Evolutionary conservation across 305 asterid species (phyloP).

Genomic region (Rubia peregrina): DNA sequence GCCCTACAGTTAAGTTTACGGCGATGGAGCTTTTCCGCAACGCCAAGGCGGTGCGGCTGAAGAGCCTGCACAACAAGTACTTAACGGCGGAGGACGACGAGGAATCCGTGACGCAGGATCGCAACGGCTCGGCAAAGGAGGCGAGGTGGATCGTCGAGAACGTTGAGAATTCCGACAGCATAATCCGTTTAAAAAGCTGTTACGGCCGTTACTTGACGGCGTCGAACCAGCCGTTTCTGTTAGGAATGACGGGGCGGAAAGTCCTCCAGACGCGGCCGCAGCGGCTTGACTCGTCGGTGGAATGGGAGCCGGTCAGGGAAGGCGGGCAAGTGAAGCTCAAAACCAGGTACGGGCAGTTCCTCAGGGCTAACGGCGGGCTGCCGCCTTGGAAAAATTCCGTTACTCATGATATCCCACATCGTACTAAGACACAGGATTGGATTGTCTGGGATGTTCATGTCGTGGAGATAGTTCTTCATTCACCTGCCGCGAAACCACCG

Average conservation of each 20-base stretch:
- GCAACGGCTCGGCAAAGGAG: slow-evolving; percentile 43
- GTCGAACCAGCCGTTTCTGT: slow-evolving; percentile 66
- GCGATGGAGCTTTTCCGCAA: slow-evolving; percentile 69
- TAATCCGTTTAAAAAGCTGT: slow-evolving; percentile 69
- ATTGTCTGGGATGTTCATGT: slow-evolving; percentile 76
- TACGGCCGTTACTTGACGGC: slow-evolving; percentile 77
- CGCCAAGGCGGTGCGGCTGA: slow-evolving; percentile 69
- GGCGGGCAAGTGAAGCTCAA: slow-evolving; percentile 33
- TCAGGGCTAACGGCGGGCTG: slow-evolving; percentile 85
- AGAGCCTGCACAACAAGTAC: slow-evolving; percentile 61
- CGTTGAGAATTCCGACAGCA: slow-evolving; percentile 34
- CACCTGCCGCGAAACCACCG: slow-evolving; percentile 34
- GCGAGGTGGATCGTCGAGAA: slow-evolving; percentile 74
- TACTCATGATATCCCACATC: slow-evolving; percentile 85
- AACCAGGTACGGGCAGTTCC: slow-evolving; percentile 37
- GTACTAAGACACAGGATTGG: slow-evolving; percentile 73
- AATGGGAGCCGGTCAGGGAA: slow-evolving; percentile 40
- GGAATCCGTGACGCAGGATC: slow-evolving; percentile 59
- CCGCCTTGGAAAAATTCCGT: slow-evolving; percentile 95
- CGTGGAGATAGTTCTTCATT: slow-evolving; percentile 40
- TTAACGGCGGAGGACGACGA: slow-evolving; percentile 72
- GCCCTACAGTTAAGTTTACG: slow-evolving; percentile 21
- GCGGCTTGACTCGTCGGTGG: slow-evolving; percentile 31
- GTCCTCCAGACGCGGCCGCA: slow-evolving; percentile 58
- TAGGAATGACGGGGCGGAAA: slow-evolving; percentile 83